These are phyloP conservation scores for Mucor mucedo DNA, from an alignment of 371 early-diverging fungal species.

Conservation along the genomic window DNA sequence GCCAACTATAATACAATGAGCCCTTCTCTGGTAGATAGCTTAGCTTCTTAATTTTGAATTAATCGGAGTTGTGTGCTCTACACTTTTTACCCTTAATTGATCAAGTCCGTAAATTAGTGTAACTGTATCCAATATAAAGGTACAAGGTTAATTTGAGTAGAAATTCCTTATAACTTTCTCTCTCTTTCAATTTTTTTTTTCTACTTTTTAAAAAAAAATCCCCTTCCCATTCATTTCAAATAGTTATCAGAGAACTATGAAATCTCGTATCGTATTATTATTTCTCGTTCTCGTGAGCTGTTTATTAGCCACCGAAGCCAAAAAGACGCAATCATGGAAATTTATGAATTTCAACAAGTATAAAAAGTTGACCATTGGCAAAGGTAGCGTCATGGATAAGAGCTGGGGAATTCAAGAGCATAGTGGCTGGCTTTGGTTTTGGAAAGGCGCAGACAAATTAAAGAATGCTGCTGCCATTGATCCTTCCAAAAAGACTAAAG, in stretches of 20 bases:
- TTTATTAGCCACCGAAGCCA: constrained; percentile 16
- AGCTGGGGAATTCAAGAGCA: constrained; percentile 26
- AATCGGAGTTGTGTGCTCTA: background rate
- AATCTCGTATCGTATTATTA: constrained; percentile 11
- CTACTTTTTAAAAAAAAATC: background rate
- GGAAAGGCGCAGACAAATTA: constrained; percentile 19
- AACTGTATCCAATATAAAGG: constrained; percentile 4
- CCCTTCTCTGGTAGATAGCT: no score
- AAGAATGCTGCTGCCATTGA: constrained; percentile 16
- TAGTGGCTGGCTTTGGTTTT: constrained; percentile 31
- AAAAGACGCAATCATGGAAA: constrained; percentile 17
- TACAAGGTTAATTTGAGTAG: background rate
- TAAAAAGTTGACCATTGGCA: constrained; percentile 19
- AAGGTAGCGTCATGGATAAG: constrained; percentile 13
- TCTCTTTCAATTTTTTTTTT: background rate
- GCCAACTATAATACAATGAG: no score
- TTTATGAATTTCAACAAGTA: constrained; percentile 32
- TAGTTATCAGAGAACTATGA: constrained; percentile 1
- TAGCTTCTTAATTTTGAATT: background rate
- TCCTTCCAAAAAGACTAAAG: constrained; percentile 18
- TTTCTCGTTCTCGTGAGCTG: constrained; percentile 5
- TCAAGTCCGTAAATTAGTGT: constrained; percentile 1
- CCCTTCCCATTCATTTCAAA: constrained; percentile 17
- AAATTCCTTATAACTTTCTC: background rate
- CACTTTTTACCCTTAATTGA: background rate